Conservation (phyloP, 495 filamentous ascomycete genomes). For the Penicillium goetzii region DNA sequence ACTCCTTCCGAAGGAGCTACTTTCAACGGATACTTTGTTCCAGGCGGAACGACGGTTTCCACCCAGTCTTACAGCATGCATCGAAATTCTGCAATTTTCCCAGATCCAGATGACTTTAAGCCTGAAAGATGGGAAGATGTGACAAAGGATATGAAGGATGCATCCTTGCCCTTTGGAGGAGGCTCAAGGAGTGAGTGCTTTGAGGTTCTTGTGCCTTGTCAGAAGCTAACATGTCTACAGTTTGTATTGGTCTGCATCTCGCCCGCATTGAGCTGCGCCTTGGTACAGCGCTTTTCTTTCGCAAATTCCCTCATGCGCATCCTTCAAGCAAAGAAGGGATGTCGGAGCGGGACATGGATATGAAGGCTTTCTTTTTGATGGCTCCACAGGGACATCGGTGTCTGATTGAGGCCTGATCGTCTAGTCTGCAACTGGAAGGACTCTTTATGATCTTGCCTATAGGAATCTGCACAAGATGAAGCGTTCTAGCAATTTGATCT, state of each 20-base stretch:
- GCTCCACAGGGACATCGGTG: slow-evolving; percentile 49
- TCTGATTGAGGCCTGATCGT: slow-evolving; percentile 41
- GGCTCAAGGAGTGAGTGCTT: slow-evolving; percentile 45
- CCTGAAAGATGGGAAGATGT: slow-evolving; percentile 47
- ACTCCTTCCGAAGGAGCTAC: slow-evolving; percentile 35
- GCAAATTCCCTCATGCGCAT: slow-evolving; percentile 31
- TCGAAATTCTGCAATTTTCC: slow-evolving; percentile 36
- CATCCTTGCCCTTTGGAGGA: slow-evolving; percentile 57
- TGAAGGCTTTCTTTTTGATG: slow-evolving; percentile 47
- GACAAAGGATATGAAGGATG: slow-evolving; percentile 56
- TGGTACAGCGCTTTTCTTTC: slow-evolving; percentile 40
- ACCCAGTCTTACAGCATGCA: slow-evolving; percentile 52
- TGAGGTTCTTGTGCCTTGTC: background rate
- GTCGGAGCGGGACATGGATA: slow-evolving; percentile 48
- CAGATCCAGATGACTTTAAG: slow-evolving; percentile 45
- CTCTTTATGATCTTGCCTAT: background rate
- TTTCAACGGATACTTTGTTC: slow-evolving; percentile 36
- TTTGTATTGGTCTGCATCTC: slow-evolving; percentile 44
- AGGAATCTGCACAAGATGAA: background rate
- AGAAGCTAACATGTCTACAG: slow-evolving; percentile 28
- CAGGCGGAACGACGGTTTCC: slow-evolving; percentile 35
- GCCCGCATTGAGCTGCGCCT: slow-evolving; percentile 42
- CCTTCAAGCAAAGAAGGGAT: slow-evolving; percentile 43
- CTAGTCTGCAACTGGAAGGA: background rate
- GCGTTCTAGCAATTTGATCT: background rate